Evolutionary conservation across 805 yeast species (phyloP), one percentile per base, ranked within the genome.

Genomic region (Metschnikowia picachoensis): DNA sequence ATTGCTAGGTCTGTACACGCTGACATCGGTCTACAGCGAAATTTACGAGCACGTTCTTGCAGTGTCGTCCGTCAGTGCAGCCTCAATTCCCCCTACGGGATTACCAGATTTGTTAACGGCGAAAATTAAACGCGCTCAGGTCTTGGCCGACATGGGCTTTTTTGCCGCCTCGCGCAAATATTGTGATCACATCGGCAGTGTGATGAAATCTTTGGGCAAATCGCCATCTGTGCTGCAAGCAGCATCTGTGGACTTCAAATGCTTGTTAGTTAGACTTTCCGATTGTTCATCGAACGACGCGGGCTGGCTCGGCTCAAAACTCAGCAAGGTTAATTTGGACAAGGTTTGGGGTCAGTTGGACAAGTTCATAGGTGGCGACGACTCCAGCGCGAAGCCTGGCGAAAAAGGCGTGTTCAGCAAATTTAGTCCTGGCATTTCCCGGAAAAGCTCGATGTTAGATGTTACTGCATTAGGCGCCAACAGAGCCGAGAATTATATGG

Each of bases 311-410:
- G 84, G 87, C 16, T 53, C 62, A 16, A 71, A 60, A 44, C 69
- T 72, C 44, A 65, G 72, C 12, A 82, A 83, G 57, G 85, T 85
- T 20, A 82, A 79, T 54, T 71, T 88, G 43, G 95, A 90, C 55
- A 85, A 80, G 60, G 83, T 89, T 44, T 88, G 96, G 96, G 92
- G 94, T 10, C 91, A 85, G 36, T 65, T 88, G 37, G 96, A 88
- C 62, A 88, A 88, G 60, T 90, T 92, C 47, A 84, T 95, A 34
- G 97, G 96, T 1, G 97, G 92, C 39, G 95, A 86, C 31, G 70
- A 72, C 27, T 56, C 67, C 0, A 64, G 67, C 7, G 55, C 66
- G 5, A 68, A 67, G 37, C 60, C 62, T 12, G 66, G 66, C 25
- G 73, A 73, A 1, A 74, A 70, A 33, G 86, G 85, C 10, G 80